A percentile compares a stretch with the other conserved stretches of the same genome.
Conservation (phyloP, 257 asterid species). For the Gentiana macrophylla region DNA sequence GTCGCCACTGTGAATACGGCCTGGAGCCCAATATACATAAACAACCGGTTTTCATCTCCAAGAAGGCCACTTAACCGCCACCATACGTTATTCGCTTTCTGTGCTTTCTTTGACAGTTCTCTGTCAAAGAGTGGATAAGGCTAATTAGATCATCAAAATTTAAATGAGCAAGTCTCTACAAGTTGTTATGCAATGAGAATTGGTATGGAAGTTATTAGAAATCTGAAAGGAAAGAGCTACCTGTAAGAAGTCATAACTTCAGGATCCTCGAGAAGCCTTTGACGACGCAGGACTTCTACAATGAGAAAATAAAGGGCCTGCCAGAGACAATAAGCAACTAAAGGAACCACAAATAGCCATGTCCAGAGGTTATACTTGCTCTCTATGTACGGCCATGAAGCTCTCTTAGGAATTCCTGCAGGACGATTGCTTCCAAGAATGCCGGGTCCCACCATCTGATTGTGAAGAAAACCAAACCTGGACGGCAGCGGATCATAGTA, state of each 20-base stretch:
- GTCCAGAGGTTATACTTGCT: constrained; percentile 82
- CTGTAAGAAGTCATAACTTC: constrained; percentile 99
- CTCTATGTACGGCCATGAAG: constrained; percentile 79
- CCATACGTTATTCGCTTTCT: constrained; percentile 84
- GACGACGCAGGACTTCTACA: constrained; percentile 83
- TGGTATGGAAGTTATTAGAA: not conserved
- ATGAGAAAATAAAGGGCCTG: constrained; percentile 85
- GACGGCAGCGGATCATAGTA: constrained; percentile 10
- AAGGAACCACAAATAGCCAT: constrained; percentile 84
- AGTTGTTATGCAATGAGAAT: not conserved
- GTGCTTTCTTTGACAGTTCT: constrained; percentile 91
- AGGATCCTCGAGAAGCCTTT: constrained; percentile 76
- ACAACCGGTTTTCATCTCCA: constrained; percentile 84
- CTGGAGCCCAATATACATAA: constrained; percentile 84
- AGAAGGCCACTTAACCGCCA: constrained; percentile 94
- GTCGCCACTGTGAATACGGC: constrained; percentile 86
- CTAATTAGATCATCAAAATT: not conserved
- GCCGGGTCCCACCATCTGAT: constrained; percentile 98
- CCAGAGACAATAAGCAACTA: constrained; percentile 70
- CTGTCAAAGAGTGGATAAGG: constrained; percentile 19
- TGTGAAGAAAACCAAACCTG: constrained; percentile 94
- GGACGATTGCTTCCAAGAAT: constrained; percentile 78
- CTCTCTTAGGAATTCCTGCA: constrained; percentile 52
- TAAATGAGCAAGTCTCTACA: not conserved
- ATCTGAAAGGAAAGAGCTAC: constrained; percentile 20